These are phyloP conservation scores for Aphanomyces cochlioides DNA, from an alignment of 352 stramenopile species.

Conservation along the genomic window DNA sequence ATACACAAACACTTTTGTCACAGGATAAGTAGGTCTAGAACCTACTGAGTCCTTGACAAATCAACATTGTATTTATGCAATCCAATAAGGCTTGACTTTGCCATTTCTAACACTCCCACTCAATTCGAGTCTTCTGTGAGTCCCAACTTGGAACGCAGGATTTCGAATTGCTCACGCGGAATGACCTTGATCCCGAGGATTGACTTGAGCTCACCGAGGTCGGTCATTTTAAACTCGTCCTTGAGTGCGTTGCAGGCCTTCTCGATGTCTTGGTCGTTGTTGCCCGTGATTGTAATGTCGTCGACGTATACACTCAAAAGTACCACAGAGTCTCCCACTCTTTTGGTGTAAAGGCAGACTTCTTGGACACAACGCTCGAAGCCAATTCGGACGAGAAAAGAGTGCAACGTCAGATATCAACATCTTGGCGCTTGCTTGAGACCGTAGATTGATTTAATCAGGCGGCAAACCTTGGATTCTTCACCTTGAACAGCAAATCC, in stretches of 20 bases:
- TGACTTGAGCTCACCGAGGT: conserved; percentile 27
- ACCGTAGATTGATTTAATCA: conserved; percentile 38
- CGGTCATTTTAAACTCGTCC: conserved; percentile 8
- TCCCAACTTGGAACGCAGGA: too few relatives aligned
- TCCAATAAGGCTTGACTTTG: too few relatives aligned
- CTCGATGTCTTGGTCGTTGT: not conserved
- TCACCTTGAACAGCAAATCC: conserved; percentile 22
- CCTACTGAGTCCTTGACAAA: too few relatives aligned
- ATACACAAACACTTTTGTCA: too few relatives aligned
- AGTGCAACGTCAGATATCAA: conserved; percentile 36
- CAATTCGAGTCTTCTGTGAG: too few relatives aligned
- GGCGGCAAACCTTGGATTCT: conserved; percentile 32
- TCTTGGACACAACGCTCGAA: conserved; percentile 23
- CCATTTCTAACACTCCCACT: too few relatives aligned
- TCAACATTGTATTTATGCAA: too few relatives aligned
- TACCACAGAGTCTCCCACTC: conserved; percentile 25
- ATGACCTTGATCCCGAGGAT: not conserved
- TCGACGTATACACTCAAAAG: conserved; percentile 19
- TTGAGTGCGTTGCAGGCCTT: not conserved
- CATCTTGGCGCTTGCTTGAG: conserved; percentile 39
- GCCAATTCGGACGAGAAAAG: conserved; percentile 21
- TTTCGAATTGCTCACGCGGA: too few relatives aligned
- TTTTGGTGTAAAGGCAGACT: conserved; percentile 26
- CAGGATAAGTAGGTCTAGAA: too few relatives aligned
- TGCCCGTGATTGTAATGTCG: conserved; percentile 29